Evolutionary conservation across 371 early-diverging fungal species (phyloP), one percentile per base, ranked within the genome.

Genomic region (Mortierella sp.): DNA sequence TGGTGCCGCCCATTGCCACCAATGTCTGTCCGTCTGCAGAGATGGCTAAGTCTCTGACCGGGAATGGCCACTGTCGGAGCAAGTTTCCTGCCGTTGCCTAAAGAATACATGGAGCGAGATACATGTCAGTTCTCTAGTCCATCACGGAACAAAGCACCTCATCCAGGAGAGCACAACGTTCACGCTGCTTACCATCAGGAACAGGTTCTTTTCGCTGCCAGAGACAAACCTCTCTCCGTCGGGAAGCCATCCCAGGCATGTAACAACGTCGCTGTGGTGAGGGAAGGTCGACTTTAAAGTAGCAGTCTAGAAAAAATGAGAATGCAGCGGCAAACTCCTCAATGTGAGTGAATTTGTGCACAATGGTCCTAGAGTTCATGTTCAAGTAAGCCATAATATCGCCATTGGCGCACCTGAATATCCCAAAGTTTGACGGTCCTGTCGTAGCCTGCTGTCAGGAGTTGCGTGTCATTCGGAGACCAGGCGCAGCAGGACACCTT

Each of bases 381-480:
- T 24, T 8, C 11, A 32, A 12, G 1, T 46, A 58, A 18, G 11
- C 38, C 12, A 58, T 54, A 48, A 35, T 14, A 49, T 41, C 54
- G 71, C 21, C 21, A 65, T 51, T 58, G 55, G 71, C 84, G 74
- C 88, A 96, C 97, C 89, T 88, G 83, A 10, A 93, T 91, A 82
- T 96, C 92, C 99, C 99, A 99, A 38, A 98, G 88, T 38, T 93
- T 91, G 51, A 97, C 84, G 1, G 88, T 89, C 74, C 89, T 88
- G 82, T 99, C 99, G 75, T 91, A 95, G 21, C 97, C 95, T 76
- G 95, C 96, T 0, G 97, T 94, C 43, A 98, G 86, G 12, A 99
- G 80, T 43, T 88, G 84, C 21, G 89, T 87, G 84, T 95, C 95
- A 84, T 98, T 93, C 1, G 97, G 98, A 70, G 96, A 97, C 98